Evolutionary conservation across 108 stramenopile genomes (phyloP), one percentile per base, ranked within the genome.

Genomic region (Nitzschia inconspicua): DNA sequence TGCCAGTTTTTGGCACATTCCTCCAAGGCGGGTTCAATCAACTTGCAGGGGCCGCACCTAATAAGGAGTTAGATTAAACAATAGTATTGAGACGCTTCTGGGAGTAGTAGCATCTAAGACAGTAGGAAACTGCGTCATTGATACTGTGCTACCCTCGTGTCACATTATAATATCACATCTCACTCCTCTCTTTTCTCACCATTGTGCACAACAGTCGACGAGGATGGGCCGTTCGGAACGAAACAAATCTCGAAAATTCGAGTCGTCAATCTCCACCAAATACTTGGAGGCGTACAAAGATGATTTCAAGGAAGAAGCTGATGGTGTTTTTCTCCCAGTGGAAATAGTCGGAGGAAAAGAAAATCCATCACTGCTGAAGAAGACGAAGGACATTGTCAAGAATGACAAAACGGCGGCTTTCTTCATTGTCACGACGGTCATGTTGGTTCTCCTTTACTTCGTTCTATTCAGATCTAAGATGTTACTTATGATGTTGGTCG

Each of bases 21-120:
- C 8, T 57, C 51, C 36, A 83, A 35, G 25, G 68, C 49, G 10
- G 83, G 83, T 43, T 84, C 83, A 34, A 84, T 84, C 41, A 84
- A 50, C 63, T 79, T 81, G 39, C 83, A 84, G 4, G 83, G 83
- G 1, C 83, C 83, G 40, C 83, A 84, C 53, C 53, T 54, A n/a
- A n/a, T n/a, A n/a, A n/a, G n/a, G n/a, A n/a, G n/a, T 20, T 20
- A 43, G n/a, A n/a, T n/a, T n/a, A n/a, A n/a, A n/a, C n/a, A n/a
- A n/a, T n/a, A n/a, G n/a, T n/a, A n/a, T n/a, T n/a, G n/a, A n/a
- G n/a, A n/a, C n/a, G 37, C n/a, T 39, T 39, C n/a, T 14, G 37
- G 37, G n/a, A 39, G n/a, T 39, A 39, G 0, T 14, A 39, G 11
- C 37, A n/a, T 14, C 37, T 11, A 39, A 11, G 37, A 39, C 37